Base-by-base conservation (phyloP, 768 basidiomycete species). In the Rhodotorula sphaerocarpa region DNA sequence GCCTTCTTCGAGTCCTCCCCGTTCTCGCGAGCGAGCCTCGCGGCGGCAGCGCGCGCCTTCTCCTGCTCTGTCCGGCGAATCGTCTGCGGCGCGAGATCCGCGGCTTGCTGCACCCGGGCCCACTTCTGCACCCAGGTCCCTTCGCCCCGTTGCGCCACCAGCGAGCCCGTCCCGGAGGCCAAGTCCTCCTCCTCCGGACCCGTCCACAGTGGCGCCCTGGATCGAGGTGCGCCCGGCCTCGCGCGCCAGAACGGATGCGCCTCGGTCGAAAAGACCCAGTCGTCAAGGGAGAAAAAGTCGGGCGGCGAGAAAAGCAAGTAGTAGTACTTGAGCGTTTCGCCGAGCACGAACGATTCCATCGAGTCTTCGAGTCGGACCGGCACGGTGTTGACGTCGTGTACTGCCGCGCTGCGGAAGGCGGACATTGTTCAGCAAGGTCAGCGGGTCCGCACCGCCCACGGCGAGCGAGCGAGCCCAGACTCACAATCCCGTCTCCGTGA, bases 191-290 rank as follows among this genome's bases (percentile, higher is more conserved):
- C 31, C 12, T 67, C 62, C 9, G 62, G 62, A 0, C 66, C 66
- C 28, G 43, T 42, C 66, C 67, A 68, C 42, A 39, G 51, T 9
- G 50, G 5, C 6, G 6, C 7, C 20, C 45, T 25, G 7, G 45
- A 10, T 3, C 36, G 25, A 5, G 42, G 39, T 4, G 36, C 41
- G 21, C 11, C 2, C 5, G 41, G 59, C 50, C 78, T 70, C 70
- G 87, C 84, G 36, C 86, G 78, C 14, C 86, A 86, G 23, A 88
- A 77, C 16, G 88, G 86, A 73, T 89, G 88, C 7, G 87, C 88
- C 74, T 80, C 80, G 21, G 80, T 81, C 70, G 79, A 80, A 74
- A 80, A 80, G 41, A 80, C 78, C 72, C 73, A 80, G 58, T 75
- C 70, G 70, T 80, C 77, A 28, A 80, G 72, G 36, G 77, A 76